These are phyloP conservation scores for Sporisorium graminicola DNA, from an alignment of 1,284 basidiomycete genomes.

Conservation along the genomic window DNA sequence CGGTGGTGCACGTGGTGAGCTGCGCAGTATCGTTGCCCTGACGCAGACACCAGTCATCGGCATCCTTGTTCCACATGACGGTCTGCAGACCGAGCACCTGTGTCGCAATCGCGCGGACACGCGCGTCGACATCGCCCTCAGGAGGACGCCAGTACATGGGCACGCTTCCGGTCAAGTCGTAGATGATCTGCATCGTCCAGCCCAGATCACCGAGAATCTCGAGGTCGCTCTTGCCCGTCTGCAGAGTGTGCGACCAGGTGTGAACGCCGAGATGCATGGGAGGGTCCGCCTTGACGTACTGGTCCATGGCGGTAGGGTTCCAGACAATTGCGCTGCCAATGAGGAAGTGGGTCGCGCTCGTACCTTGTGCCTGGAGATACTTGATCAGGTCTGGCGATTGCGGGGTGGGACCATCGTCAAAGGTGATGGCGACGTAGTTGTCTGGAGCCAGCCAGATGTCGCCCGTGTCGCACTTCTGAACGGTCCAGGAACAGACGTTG, in stretches of 20 bases:
- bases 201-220: slow-evolving; percentile 82
- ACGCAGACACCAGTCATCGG: slow-evolving; percentile 64
- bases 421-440: slow-evolving; percentile 53
- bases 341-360: slow-evolving; percentile 80
- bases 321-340: slow-evolving; percentile 80
- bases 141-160: slow-evolving; percentile 64
- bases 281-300: slow-evolving; percentile 72
- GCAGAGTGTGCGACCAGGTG: slow-evolving; percentile 71
- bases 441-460: slow-evolving; percentile 62
- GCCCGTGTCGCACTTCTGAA: slow-evolving; percentile 57
- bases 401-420: slow-evolving; percentile 80
- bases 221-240: slow-evolving; percentile 81
- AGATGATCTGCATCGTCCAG: slow-evolving; percentile 84
- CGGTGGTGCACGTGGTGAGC: slow-evolving; percentile 48
- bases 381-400: slow-evolving; percentile 72
- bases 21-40: slow-evolving; percentile 59
- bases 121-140: slow-evolving; percentile 64
- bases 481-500: slow-evolving; percentile 62
- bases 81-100: slow-evolving; percentile 62
- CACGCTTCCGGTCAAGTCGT: slow-evolving; percentile 77
- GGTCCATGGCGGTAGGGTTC: slow-evolving; percentile 75
- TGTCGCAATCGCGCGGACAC: slow-evolving; percentile 63
- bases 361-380: slow-evolving; percentile 76
- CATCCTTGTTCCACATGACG: slow-evolving; percentile 64
- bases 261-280: slow-evolving; percentile 77